Evolutionary conservation across 768 basidiomycete genomes (phyloP), one percentile per base, ranked within the genome.

Genomic region (Ramaria sp.): DNA sequence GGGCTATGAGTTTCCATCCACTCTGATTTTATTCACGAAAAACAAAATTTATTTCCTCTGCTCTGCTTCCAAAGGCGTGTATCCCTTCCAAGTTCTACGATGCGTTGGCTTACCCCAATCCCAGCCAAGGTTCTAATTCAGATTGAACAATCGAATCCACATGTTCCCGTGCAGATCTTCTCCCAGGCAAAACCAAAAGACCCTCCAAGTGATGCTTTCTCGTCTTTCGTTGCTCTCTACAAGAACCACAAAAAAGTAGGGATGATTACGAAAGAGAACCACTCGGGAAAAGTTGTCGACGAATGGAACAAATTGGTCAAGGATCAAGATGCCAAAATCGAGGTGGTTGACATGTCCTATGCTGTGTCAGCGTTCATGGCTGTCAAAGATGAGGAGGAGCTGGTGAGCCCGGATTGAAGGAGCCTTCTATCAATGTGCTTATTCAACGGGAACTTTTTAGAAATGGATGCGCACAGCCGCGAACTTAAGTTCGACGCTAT

Each of bases 1-100:
- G 37, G 95, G 94, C 13, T 98, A 93, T 67, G 95, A 99, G 68
- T 98, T 98, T 64, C 96, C 95, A 2, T 91, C 92, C 0, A 97
- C 95, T 0, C 73, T 97, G 27, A 76, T 94, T 56, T 72, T 97
- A 18, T 87, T 98, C 62, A 77, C 83, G 55, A 85, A 85, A 62
- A 73, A 83, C 52, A 86, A 79, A 63, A 70, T 98, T 18, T 72
- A 73, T 32, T 84, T 97, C 38, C 70, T 96, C 25, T 93, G 89
- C 59, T 94, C 91, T 22, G 78, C 87, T 1, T 88, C 84, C 18
- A 95, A 97, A 79, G 88, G 93, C 91, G 57, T 58, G 69, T 52
- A 41, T 37, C 42, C 45, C 48, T 9, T n/a, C 47, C 1, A 38
- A 32, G 50, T 45, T 57, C 18, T 22, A 28, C 50, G 24, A 39